phyloP scores from a whole-genome alignment of 1,139 yeast species.

The Yamadazyma aaseri region DNA sequence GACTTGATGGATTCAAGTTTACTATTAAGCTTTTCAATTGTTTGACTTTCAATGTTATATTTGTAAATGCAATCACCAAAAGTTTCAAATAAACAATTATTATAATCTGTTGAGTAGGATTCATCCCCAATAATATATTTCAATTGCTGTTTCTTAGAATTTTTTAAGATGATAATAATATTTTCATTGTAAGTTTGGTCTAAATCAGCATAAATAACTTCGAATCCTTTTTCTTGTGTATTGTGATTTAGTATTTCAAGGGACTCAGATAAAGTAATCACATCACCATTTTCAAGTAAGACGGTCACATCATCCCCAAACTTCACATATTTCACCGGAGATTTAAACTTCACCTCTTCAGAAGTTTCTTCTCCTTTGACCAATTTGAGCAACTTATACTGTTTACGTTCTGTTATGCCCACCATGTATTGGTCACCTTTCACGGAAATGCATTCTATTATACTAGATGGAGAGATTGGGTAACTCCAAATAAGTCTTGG shows the following conservation, averaged over 20 bases:
- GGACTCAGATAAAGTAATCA: conserved; percentile 28
- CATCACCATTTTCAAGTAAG: conserved; percentile 43
- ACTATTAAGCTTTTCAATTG: conserved; percentile 15
- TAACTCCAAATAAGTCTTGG: conserved; percentile 77
- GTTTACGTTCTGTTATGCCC: conserved; percentile 49
- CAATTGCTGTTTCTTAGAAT: conserved; percentile 5
- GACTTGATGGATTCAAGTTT: conserved; percentile 21
- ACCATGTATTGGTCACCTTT: conserved; percentile 30
- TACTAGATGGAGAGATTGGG: conserved; percentile 63
- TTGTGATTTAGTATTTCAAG: conserved; percentile 6
- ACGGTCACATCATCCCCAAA: conserved; percentile 35
- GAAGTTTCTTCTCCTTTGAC: conserved; percentile 28
- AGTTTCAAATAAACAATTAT: conserved; percentile 10
- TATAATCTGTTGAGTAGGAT: conserved; percentile 3
- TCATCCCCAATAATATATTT: conserved; percentile 8
- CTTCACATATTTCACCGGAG: conserved; percentile 35
- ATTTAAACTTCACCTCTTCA: conserved; percentile 14
- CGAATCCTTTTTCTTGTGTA: conserved; percentile 2
- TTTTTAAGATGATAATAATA: conserved; percentile 6
- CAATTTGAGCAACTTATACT: conserved; percentile 31
- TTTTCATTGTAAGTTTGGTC: conserved; percentile 3
- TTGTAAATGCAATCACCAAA: conserved; percentile 13
- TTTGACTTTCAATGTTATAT: conserved; percentile 7
- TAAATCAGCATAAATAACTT: conserved; percentile 7
- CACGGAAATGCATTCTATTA: conserved; percentile 46